Conservation (phyloP, 2,329 filamentous ascomycete genomes). For the Aspergillus aculeatus region DNA sequence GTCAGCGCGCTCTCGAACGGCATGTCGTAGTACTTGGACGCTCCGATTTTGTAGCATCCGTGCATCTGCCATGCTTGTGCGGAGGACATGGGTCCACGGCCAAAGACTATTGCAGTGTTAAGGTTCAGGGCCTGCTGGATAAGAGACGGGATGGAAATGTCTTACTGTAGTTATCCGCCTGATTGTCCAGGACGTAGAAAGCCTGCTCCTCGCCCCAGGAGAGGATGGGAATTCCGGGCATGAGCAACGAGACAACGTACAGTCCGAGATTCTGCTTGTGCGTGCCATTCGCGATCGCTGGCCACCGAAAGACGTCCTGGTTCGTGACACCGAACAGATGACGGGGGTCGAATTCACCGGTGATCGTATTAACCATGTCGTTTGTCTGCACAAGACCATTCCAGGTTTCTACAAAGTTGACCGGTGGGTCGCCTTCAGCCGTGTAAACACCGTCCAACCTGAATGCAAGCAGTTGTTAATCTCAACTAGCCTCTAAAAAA, state of each 20-base stretch:
- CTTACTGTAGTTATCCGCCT: constrained; percentile 57
- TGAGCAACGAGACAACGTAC: constrained; percentile 57
- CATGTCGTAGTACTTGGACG: constrained; percentile 57
- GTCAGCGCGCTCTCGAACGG: constrained; percentile 53
- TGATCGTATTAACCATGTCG: constrained; percentile 59
- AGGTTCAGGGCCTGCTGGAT: background rate
- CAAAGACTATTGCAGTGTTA: constrained; percentile 45
- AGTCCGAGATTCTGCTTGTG: constrained; percentile 56
- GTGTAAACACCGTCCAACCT: constrained; percentile 54
- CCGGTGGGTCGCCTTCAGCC: constrained; percentile 52
- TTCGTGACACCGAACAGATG: constrained; percentile 64
- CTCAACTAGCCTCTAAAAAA: background rate
- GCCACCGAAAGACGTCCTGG: constrained; percentile 65
- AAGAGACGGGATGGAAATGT: background rate
- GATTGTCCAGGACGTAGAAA: constrained; percentile 62
- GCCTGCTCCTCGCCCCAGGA: constrained; percentile 65
- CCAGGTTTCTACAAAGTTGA: constrained; percentile 56
- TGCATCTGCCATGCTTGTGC: constrained; percentile 62
- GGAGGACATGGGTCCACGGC: constrained; percentile 60
- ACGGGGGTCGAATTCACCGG: constrained; percentile 57
- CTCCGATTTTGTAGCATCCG: constrained; percentile 59
- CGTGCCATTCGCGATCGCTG: constrained; percentile 56
- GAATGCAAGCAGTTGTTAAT: background rate
- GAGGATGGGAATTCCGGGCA: constrained; percentile 61
- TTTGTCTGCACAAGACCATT: constrained; percentile 56